Conservation (phyloP, 2,329 filamentous ascomycete genomes). For the Ilyonectria robusta region DNA sequence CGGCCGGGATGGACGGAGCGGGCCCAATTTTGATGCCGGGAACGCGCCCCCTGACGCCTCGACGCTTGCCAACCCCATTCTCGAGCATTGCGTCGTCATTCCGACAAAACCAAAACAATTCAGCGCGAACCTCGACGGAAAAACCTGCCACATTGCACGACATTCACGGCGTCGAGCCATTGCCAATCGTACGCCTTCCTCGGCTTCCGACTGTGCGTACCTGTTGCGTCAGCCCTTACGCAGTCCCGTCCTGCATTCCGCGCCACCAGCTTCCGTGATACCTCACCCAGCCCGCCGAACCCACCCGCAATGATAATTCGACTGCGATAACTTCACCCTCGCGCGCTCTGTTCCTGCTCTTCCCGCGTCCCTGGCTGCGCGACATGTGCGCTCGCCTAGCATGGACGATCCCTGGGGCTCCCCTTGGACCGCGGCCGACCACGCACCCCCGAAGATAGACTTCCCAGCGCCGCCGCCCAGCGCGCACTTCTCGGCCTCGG, state of each 20-base stretch:
- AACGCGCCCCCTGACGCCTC: conserved; percentile 34
- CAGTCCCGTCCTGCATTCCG: conserved; percentile 14
- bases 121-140: neutral
- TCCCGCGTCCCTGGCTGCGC: conserved; percentile 39
- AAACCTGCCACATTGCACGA: neutral
- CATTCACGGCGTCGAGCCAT: neutral
- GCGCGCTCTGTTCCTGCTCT: neutral
- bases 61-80: conserved; percentile 14
- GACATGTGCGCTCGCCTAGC: conserved; percentile 54
- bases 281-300: conserved; percentile 25
- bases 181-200: conserved; percentile 1
- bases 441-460: conserved; percentile 54
- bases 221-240: conserved; percentile 25
- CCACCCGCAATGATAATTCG: conserved; percentile 40
- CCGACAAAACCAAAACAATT: conserved; percentile 7
- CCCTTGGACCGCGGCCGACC: conserved; percentile 69
- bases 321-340: conserved; percentile 18
- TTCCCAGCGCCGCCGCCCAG: conserved; percentile 51
- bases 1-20: conserved; percentile 43
- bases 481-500: conserved; percentile 48
- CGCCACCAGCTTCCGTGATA: conserved; percentile 32
- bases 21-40: conserved; percentile 41
- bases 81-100: conserved; percentile 3
- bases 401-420: conserved; percentile 77
- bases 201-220: neutral